These are phyloP conservation scores for Dipteronia sinensis DNA, from an alignment of 345 rosid genomes.

Conservation along the genomic window DNA sequence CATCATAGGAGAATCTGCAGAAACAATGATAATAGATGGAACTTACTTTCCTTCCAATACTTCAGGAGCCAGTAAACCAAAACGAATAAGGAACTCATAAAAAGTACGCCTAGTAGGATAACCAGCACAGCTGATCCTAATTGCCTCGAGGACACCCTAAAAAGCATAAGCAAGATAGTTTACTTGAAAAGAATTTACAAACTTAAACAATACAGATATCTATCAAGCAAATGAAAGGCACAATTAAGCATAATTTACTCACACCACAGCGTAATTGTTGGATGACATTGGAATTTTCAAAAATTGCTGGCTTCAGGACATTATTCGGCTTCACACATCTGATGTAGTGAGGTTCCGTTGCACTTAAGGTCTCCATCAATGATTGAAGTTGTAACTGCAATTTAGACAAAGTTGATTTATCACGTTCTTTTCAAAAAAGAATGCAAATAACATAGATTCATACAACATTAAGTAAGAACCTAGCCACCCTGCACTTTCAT, in stretches of 20 bases:
- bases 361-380: conserved; percentile 88
- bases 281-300: conserved; percentile 85
- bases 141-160: conserved; percentile 92
- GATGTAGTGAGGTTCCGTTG: conserved; percentile 96
- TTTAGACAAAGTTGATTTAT: conserved; percentile 19
- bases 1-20: not conserved
- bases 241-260: conserved; percentile 41
- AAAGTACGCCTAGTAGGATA: conserved; percentile 97
- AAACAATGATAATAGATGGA: conserved; percentile 6
- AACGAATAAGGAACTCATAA: conserved; percentile 92
- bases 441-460: not conserved
- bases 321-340: conserved; percentile 99
- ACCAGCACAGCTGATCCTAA: conserved; percentile 99
- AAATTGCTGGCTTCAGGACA: conserved; percentile 80
- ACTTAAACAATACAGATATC: not conserved
- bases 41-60: conserved; percentile 91
- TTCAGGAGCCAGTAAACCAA: conserved; percentile 94
- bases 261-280: conserved; percentile 99
- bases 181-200: not conserved
- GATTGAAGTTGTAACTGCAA: conserved; percentile 98
- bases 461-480: not conserved
- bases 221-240: conserved; percentile 9
- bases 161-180: conserved; percentile 9
- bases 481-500: not conserved
- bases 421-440: not conserved